Percentiles rank a stretch among this genome's conserved stretches.
phyloP scores from a whole-genome alignment of 2,329 filamentous ascomycete species.

The Fusarium devonianum region DNA sequence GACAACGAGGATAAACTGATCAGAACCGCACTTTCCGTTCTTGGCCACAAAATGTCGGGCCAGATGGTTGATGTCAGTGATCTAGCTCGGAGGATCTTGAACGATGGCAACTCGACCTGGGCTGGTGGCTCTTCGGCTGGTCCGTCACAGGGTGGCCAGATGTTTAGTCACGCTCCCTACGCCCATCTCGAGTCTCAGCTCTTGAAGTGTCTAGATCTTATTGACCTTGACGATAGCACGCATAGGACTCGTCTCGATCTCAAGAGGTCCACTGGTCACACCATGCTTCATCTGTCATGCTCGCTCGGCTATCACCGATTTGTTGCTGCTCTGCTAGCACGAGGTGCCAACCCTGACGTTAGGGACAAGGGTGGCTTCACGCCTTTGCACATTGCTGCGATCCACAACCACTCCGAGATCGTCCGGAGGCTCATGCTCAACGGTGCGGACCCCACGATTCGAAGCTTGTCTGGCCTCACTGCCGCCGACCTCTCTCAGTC shows the following conservation, averaged over 20 bases:
- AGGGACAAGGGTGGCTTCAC: conserved; percentile 83
- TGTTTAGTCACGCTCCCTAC: conserved; percentile 52
- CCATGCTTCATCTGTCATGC: conserved; percentile 81
- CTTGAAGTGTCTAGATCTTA: conserved; percentile 76
- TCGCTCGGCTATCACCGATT: conserved; percentile 78
- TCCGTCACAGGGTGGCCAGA: conserved; percentile 54
- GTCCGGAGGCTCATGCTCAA: conserved; percentile 76
- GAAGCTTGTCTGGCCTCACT: conserved; percentile 74
- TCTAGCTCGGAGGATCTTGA: conserved; percentile 67
- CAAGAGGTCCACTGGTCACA: conserved; percentile 72
- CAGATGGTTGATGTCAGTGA: conserved; percentile 67
- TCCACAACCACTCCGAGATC: conserved; percentile 78
- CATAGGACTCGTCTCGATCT: conserved; percentile 73
- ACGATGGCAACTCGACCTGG: conserved; percentile 57
- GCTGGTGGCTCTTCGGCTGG: conserved; percentile 51
- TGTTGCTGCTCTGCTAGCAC: conserved; percentile 76
- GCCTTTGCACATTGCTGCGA: conserved; percentile 80
- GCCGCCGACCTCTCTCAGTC: conserved; percentile 75
- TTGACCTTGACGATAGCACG: conserved; percentile 78
- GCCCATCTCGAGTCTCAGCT: conserved; percentile 71
- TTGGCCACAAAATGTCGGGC: conserved; percentile 70
- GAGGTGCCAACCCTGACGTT: conserved; percentile 78
- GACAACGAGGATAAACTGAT: conserved; percentile 74
- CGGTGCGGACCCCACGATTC: conserved; percentile 74
- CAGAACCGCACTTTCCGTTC: conserved; percentile 69